phyloP scores from a whole-genome alignment of 768 basidiomycete genomes.

The Boletus coccyginus region DNA sequence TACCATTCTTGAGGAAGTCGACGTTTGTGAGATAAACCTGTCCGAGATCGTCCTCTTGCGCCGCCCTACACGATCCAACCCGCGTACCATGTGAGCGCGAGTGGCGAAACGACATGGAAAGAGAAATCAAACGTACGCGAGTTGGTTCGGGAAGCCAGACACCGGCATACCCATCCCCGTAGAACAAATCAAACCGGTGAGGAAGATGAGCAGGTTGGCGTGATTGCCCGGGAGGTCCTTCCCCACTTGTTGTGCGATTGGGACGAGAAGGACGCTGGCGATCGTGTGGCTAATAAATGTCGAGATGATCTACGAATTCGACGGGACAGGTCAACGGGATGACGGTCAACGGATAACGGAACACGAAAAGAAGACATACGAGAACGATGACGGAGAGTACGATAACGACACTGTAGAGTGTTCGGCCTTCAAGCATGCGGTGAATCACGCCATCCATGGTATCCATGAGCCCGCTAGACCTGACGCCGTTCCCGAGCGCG shows the following conservation, averaged over 20 bases:
- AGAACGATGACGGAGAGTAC: constrained; percentile 69
- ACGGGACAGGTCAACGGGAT: not conserved
- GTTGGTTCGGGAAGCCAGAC: constrained; percentile 98
- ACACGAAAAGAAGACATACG: constrained; percentile 38
- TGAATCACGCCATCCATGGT: constrained; percentile 68
- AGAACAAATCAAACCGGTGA: constrained; percentile 90
- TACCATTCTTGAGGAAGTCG: constrained; percentile 92
- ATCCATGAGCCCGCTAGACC: constrained; percentile 81
- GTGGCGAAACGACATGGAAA: not conserved
- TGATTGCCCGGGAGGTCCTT: constrained; percentile 66
- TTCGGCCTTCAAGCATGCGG: constrained; percentile 55
- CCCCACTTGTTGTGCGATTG: constrained; percentile 91
- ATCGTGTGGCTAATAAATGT: constrained; percentile 98
- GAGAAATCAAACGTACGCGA: constrained; percentile 58
- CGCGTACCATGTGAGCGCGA: not conserved
- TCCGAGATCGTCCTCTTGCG: constrained; percentile 93
- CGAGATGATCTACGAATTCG: constrained; percentile 62
- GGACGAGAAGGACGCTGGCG: constrained; percentile 93
- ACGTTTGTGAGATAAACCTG: constrained; percentile 79
- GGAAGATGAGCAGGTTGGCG: constrained; percentile 84
- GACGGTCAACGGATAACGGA: not conserved
- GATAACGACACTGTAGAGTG: constrained; percentile 67
- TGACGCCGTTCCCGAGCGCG: constrained; percentile 90
- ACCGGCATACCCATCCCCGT: constrained; percentile 99
- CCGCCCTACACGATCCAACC: constrained; percentile 53